These are phyloP conservation scores for Xerocomus nothofagi DNA, from an alignment of 1,284 basidiomycete species.

Conservation along the genomic window DNA sequence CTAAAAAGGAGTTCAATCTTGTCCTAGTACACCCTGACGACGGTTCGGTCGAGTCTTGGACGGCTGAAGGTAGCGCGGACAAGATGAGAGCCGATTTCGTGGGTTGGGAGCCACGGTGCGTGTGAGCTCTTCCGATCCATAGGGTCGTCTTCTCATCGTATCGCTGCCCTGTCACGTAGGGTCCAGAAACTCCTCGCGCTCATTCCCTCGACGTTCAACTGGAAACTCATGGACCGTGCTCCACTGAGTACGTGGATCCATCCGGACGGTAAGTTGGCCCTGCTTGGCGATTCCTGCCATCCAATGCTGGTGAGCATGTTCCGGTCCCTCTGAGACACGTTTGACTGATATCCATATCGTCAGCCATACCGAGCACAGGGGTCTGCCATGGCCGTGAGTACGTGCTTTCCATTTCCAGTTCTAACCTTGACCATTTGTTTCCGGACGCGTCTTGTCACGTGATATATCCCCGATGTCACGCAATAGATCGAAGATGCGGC, in stretches of 20 bases:
- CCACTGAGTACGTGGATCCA: constrained; percentile 53
- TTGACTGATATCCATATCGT: constrained; percentile 1
- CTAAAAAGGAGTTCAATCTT: constrained; percentile 48
- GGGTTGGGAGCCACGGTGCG: constrained; percentile 50
- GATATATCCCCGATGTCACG: background rate
- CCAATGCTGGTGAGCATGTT: constrained; percentile 57
- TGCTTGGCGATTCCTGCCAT: constrained; percentile 60
- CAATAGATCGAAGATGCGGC: constrained; percentile 61
- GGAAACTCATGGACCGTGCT: constrained; percentile 50
- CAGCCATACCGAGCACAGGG: constrained; percentile 71
- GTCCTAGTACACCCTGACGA: constrained; percentile 47
- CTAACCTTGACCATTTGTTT: too few species aligned
- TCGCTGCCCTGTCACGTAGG: constrained; percentile 30
- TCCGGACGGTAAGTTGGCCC: constrained; percentile 43
- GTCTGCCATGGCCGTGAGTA: constrained; percentile 59
- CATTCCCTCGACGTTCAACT: constrained; percentile 48
- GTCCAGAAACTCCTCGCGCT: constrained; percentile 49
- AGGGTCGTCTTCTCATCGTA: constrained; percentile 5
- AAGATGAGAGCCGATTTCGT: constrained; percentile 47
- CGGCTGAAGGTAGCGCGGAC: constrained; percentile 38
- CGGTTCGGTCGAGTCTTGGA: constrained; percentile 43
- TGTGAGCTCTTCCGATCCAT: constrained; percentile 2
- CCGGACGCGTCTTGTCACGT: too few species aligned
- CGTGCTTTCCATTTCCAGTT: background rate
- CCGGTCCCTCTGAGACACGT: background rate